Conservation (phyloP, 257 asterid species). For the Ballota nigra region DNA sequence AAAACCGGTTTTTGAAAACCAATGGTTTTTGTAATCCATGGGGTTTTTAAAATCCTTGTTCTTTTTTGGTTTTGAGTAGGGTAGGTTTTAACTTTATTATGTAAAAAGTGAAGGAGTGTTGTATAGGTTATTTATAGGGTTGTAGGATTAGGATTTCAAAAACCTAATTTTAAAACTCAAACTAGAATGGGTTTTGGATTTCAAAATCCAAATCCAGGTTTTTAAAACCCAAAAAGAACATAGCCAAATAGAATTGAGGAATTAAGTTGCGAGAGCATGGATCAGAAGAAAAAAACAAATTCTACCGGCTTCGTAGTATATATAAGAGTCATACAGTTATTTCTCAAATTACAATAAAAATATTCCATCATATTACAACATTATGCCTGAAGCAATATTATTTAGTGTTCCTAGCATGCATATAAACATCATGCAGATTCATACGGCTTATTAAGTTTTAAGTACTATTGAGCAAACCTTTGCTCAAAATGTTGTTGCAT, state of each 20-base stretch:
- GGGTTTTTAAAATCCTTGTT: too few relatives aligned
- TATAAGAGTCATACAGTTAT: background rate
- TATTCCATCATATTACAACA: background rate
- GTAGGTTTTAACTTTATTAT: too few relatives aligned
- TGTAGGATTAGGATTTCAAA: too few relatives aligned
- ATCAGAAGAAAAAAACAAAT: background rate
- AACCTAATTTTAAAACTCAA: too few relatives aligned
- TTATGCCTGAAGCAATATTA: background rate
- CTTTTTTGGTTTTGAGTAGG: too few relatives aligned
- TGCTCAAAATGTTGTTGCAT: constrained; percentile 4
- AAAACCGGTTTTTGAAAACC: too few relatives aligned
- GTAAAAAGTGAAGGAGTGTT: too few relatives aligned
- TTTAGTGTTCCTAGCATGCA: background rate
- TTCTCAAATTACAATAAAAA: background rate
- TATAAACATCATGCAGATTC: background rate
- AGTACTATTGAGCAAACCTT: background rate
- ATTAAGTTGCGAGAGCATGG: background rate
- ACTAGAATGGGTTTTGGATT: too few relatives aligned
- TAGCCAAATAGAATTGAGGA: background rate
- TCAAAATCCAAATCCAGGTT: too few relatives aligned
- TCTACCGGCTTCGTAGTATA: background rate
- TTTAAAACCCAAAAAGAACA: too few relatives aligned
- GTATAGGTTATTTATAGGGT: too few relatives aligned
- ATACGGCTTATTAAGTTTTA: background rate
- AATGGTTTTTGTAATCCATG: too few relatives aligned